Conservation (phyloP, 306 rosid genomes). For the Bauhinia variegata region DNA sequence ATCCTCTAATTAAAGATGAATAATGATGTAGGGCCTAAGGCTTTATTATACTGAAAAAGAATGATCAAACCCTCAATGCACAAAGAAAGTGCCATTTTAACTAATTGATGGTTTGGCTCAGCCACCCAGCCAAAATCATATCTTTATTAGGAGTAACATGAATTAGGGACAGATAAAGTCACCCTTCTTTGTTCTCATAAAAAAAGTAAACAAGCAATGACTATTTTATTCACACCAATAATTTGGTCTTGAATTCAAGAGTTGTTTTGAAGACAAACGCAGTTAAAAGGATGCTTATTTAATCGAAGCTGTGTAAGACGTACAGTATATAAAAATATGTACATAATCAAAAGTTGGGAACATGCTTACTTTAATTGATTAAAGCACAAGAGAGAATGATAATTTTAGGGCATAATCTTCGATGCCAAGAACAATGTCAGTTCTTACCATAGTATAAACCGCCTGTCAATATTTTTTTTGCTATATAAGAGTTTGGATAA, state of each 20-base stretch:
- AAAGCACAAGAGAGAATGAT: slow-evolving; percentile 42
- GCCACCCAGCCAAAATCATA: slow-evolving; percentile 12
- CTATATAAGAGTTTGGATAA: too few species aligned
- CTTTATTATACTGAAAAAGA: slow-evolving; percentile 3
- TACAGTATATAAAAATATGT: slow-evolving; percentile 28
- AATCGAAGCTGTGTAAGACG: slow-evolving; percentile 25
- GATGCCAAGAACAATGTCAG: slow-evolving; percentile 37
- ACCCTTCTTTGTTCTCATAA: slow-evolving; percentile 8
- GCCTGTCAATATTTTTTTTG: too few species aligned
- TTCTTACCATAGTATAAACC: slow-evolving; percentile 15
- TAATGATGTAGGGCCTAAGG: neutral
- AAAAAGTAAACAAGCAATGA: slow-evolving; percentile 9
- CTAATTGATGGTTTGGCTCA: neutral
- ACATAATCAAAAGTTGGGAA: slow-evolving; percentile 34
- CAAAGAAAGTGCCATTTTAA: slow-evolving; percentile 10
- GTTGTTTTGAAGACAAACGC: slow-evolving; percentile 34
- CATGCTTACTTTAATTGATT: slow-evolving; percentile 51
- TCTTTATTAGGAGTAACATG: slow-evolving; percentile 9
- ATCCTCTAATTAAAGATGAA: slow-evolving; percentile 6
- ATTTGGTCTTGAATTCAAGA: slow-evolving; percentile 35
- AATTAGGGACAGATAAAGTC: slow-evolving; percentile 22
- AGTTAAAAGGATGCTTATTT: slow-evolving; percentile 38
- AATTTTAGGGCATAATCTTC: slow-evolving; percentile 26
- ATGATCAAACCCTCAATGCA: neutral
- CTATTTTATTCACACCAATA: slow-evolving; percentile 24